Base-by-base conservation (phyloP, 2,329 filamentous ascomycete species). In the Rhynchosporium graminicola region DNA sequence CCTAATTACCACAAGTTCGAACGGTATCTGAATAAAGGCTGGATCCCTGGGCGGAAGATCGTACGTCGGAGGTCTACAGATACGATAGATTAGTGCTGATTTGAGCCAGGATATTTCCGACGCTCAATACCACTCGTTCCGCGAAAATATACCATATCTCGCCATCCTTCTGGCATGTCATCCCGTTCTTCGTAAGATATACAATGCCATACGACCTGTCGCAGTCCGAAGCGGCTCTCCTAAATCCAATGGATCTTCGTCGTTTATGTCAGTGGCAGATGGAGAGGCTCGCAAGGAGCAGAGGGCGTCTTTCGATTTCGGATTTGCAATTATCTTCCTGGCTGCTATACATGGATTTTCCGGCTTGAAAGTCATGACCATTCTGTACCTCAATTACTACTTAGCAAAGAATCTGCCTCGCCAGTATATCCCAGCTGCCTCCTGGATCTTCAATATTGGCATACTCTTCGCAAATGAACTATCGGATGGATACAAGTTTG, bases 401-500 rank as follows among this genome's bases (percentile, higher is more conserved):
- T 80, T 99, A 46, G 91, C 87, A 12, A 96, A 85, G 5, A 78
- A 77, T 46, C 76, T 97, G 12, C 91, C 92, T 9, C 85, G 84
- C 63, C 78, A 81, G 33, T 88, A 88, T 68, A 79, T 97, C 0
- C 92, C 93, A 0, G 79, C 79, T 3, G 87, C 83, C 7, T 96
- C 94, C 0, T 99, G 96, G 95, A 76, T 86, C 3, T 98, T 97
- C 80, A 97, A 97, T 71, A 84, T 99, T 60, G 82, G 81, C 31
- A 89, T 87, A 4, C 79, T 99, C 42, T 98, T 99, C 73, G 87
- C 91, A 59, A 99, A 99, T 73, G 95, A 99, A 76, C 77, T 97
- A 5, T 87, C 81, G 57, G 78, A 83, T 54, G 95, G 95, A 3
- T 99, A 96, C 74, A 86, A 78, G 12, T 89, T 92, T 65, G 83